Evolutionary conservation across 257 asterid genomes (phyloP), one percentile per base, ranked within the genome.

Genomic region (Ajuga chamaepitys): DNA sequence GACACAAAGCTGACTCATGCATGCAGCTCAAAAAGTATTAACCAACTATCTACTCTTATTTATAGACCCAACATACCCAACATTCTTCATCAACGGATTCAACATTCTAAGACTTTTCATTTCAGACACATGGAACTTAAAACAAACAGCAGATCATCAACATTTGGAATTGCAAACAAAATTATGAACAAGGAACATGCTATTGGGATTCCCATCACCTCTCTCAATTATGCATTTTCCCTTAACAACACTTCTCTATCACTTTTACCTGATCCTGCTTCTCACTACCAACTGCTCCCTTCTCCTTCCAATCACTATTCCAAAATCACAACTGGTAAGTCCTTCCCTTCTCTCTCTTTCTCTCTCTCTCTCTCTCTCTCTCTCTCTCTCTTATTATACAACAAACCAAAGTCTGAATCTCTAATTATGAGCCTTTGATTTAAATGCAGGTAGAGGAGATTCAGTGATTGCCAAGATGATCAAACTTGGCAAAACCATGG

Each of bases 391-490:
- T n/a, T n/a, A n/a, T n/a, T 22, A 1, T 44, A 51, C 70, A 35
- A 0, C 7, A 41, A 8, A 14, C 4, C 4, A 17, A 13, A 22
- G 14, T 50, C 13, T 20, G 44, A 51, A 38, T 56, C 3, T 58
- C 51, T 44, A 68, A 28, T 25, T 0, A 24, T 9, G 26, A 8
- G 13, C 55, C 8, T 38, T 40, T 20, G 61, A n/a, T 44, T 62
- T 6, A 41, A 55, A 62, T 72, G 82, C 79, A 78, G 79, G 73
- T 42, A 71, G 74, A 37, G 72, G 62, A 55, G 52, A 70, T 42
- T 78, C 82, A 2, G 72, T 78, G 25, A 61, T 74, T 56, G 76
- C 79, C 17, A 78, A 74, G 66, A 70, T 78, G 77, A 66, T 74
- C 79, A 78, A 74, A 34, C 64, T 78, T 7, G 74, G 77, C 10